Evolutionary conservation across 2,329 filamentous ascomycete species (phyloP).

Genomic region (Colletotrichum sp.): DNA sequence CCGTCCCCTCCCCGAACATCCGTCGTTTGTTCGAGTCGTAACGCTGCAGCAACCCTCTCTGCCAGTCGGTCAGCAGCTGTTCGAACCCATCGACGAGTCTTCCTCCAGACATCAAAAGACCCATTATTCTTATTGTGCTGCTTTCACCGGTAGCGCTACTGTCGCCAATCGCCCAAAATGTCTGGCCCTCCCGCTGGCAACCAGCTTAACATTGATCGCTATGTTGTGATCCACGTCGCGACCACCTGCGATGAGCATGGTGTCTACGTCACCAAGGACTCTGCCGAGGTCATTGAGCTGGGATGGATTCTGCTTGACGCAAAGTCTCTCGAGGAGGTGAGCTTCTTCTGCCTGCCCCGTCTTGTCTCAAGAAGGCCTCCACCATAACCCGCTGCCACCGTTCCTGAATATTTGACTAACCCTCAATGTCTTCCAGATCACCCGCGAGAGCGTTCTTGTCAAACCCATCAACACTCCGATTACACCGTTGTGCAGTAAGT

Average conservation of each 20-base stretch:
- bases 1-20: conserved; percentile 20
- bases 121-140: conserved; percentile 13
- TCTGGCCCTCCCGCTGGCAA: conserved; percentile 51
- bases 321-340: conserved; percentile 90
- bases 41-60: conserved; percentile 8
- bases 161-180: conserved; percentile 37
- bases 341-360: conserved; percentile 29
- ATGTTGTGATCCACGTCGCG: conserved; percentile 97
- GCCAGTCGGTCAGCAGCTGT: conserved; percentile 1
- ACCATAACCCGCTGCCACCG: conserved; percentile 11
- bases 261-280: conserved; percentile 99
- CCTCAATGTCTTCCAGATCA: conserved; percentile 63
- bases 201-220: conserved; percentile 85
- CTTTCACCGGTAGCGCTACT: conserved; percentile 18
- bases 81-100: conserved; percentile 5
- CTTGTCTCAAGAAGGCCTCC: background rate
- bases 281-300: conserved; percentile 97
- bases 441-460: conserved; percentile 94
- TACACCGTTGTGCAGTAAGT: conserved; percentile 97
- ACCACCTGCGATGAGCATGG: conserved; percentile 99
- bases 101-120: background rate
- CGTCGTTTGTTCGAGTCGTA: conserved; percentile 21
- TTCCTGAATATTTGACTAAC: conserved; percentile 18
- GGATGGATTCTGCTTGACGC: conserved; percentile 96
- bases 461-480: conserved; percentile 99